Conservation (phyloP, 306 rosid species). For the Gynostemma pentaphyllum region DNA sequence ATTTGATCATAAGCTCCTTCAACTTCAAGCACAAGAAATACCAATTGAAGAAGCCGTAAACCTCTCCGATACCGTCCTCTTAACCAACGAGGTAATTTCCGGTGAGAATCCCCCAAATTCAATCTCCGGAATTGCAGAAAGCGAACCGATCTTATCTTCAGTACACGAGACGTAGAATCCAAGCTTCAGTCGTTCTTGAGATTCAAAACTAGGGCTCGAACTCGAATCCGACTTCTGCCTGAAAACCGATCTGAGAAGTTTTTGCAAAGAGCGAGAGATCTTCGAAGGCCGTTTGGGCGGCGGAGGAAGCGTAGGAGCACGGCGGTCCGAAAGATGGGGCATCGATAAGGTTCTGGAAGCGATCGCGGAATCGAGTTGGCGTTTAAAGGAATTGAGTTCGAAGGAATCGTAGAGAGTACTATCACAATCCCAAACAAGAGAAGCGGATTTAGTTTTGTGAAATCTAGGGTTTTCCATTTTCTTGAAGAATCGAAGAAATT, state of each 20-base stretch:
- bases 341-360: constrained; percentile 53
- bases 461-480: not conserved
- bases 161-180: not conserved
- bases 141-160: not conserved
- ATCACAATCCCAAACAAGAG: constrained; percentile 73
- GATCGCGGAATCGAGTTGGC: constrained; percentile 70
- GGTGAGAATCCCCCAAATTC: constrained; percentile 8
- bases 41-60: constrained; percentile 6
- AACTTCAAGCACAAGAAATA: constrained; percentile 14
- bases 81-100: not conserved
- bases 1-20: not conserved
- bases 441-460: not conserved
- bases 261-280: constrained; percentile 10
- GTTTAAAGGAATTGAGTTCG: constrained; percentile 70
- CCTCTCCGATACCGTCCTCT: constrained; percentile 7
- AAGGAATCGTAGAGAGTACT: constrained; percentile 86
- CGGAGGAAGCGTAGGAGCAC: not conserved
- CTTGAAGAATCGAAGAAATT: not conserved
- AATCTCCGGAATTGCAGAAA: not conserved
- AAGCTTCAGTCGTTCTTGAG: not conserved
- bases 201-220: not conserved
- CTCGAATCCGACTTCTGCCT: not conserved
- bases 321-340: constrained; percentile 45
- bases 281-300: constrained; percentile 6
- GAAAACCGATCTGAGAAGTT: constrained; percentile 8